Evolutionary conservation across 495 filamentous ascomycete species (phyloP).

Genomic region (Hypomontagnella monticulosa): DNA sequence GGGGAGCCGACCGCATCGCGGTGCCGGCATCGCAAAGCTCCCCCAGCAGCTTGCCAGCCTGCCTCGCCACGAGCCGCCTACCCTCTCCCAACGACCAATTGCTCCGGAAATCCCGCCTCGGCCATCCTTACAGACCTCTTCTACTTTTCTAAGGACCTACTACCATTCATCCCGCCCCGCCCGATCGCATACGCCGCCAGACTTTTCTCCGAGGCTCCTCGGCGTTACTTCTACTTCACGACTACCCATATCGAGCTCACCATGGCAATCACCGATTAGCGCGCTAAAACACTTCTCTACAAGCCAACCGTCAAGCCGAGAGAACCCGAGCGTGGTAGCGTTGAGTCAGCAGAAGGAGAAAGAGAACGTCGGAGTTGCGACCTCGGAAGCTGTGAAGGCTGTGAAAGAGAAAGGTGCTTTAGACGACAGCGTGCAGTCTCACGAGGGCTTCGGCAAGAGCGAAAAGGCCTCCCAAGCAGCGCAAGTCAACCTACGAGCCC

Average conservation of each 20-base stretch:
- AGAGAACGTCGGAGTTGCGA: constrained; percentile 2
- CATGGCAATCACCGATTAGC: constrained; percentile 26
- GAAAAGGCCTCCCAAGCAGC: constrained; percentile 89
- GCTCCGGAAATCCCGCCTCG: constrained; percentile 1
- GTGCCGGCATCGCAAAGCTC: constrained; percentile 37
- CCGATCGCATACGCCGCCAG: constrained; percentile 32
- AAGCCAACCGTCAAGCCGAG: constrained; percentile 8
- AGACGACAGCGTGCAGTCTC: constrained; percentile 18
- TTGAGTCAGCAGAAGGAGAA: constrained; percentile 22
- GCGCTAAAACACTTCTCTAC: constrained; percentile 23
- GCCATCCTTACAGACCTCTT: constrained; percentile 8
- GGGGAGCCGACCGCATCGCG: constrained; percentile 31
- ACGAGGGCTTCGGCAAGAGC: constrained; percentile 36
- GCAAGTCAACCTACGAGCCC: constrained; percentile 87
- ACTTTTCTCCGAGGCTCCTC: constrained; percentile 39
- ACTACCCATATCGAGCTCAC: constrained; percentile 5
- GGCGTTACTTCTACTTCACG: constrained; percentile 35
- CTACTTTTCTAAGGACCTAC: constrained; percentile 7
- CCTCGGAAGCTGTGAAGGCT: constrained; percentile 11
- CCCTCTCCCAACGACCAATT: constrained; percentile 18
- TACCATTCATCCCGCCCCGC: constrained; percentile 1
- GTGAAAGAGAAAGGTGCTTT: neutral
- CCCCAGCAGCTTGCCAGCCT: constrained; percentile 16
- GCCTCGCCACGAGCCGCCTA: constrained; percentile 15
- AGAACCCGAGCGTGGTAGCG: constrained; percentile 12